Evolutionary conservation across 2,329 filamentous ascomycete genomes (phyloP).

Genomic region (Trichoderma lentiforme): DNA sequence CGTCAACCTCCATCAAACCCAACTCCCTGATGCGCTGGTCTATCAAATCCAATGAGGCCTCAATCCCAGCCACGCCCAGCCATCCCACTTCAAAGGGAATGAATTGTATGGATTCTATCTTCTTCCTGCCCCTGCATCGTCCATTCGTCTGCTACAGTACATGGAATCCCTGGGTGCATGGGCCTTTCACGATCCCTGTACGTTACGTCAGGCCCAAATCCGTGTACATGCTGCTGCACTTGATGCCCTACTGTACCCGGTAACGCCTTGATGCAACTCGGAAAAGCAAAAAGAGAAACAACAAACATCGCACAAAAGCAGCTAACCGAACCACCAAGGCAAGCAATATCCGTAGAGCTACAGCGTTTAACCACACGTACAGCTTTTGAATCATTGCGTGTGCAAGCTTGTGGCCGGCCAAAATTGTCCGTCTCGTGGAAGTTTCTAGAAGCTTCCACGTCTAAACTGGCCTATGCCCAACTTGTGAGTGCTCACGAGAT

Average conservation of each 20-base stretch:
- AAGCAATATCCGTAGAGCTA: background rate
- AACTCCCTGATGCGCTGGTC: background rate
- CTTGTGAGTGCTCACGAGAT: background rate
- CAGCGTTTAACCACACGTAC: background rate
- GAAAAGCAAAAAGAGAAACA: background rate
- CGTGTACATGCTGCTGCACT: background rate
- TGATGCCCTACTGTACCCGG: background rate
- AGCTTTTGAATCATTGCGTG: background rate
- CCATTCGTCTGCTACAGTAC: background rate
- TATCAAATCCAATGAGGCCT: background rate
- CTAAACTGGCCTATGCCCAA: background rate
- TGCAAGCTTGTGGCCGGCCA: background rate
- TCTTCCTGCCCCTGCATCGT: background rate
- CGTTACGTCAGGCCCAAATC: background rate
- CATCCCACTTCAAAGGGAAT: background rate
- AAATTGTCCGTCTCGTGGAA: conserved; percentile 23
- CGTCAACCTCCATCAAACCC: background rate
- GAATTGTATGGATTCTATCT: background rate
- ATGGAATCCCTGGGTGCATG: background rate
- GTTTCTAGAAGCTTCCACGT: conserved; percentile 33
- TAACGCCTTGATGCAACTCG: background rate
- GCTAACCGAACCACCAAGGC: background rate
- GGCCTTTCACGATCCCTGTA: background rate
- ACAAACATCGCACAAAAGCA: background rate
- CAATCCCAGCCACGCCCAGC: background rate